Percentiles rank a stretch among this genome's conserved stretches.
phyloP scores from a whole-genome alignment of 2,329 filamentous ascomycete genomes.

The Fusarium pseudocircinatum region DNA sequence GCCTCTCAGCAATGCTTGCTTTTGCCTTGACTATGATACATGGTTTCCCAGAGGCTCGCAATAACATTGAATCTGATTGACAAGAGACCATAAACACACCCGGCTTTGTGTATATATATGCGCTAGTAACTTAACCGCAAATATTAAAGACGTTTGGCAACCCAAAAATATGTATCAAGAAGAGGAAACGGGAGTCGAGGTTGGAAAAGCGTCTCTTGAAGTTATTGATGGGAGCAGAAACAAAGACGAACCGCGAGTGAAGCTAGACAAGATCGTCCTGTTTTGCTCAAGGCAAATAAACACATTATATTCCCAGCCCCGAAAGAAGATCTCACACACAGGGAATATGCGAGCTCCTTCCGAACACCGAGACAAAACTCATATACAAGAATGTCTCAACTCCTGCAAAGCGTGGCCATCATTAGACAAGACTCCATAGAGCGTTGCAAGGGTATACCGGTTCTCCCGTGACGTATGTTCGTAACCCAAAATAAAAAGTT shows the following conservation, averaged over 20 bases:
- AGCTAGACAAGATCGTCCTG: conserved; percentile 43
- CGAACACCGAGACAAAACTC: conserved; percentile 43
- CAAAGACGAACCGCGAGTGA: conserved; percentile 35
- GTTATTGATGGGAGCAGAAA: conserved; percentile 27
- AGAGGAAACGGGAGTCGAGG: conserved; percentile 35
- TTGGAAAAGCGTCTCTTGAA: conserved; percentile 38
- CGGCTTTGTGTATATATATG: conserved; percentile 30
- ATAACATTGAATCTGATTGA: conserved; percentile 39
- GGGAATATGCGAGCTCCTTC: conserved; percentile 38
- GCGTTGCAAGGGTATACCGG: conserved; percentile 44
- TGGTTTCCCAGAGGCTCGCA: conserved; percentile 39
- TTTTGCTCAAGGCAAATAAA: conserved; percentile 40
- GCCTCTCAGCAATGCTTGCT: conserved; percentile 49
- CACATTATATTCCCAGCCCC: conserved; percentile 48
- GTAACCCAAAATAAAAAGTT: conserved; percentile 46
- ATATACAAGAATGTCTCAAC: conserved; percentile 44
- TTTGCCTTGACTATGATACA: conserved; percentile 42
- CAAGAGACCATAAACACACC: conserved; percentile 53
- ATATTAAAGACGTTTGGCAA: neutral
- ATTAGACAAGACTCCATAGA: conserved; percentile 47
- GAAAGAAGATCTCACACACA: conserved; percentile 43
- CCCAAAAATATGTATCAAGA: conserved; percentile 25
- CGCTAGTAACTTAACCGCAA: neutral
- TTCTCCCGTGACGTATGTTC: conserved; percentile 50
- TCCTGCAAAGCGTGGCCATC: conserved; percentile 46